Evolutionary conservation across 768 basidiomycete genomes (phyloP).

Genomic region (Leucocoprinus sp.): DNA sequence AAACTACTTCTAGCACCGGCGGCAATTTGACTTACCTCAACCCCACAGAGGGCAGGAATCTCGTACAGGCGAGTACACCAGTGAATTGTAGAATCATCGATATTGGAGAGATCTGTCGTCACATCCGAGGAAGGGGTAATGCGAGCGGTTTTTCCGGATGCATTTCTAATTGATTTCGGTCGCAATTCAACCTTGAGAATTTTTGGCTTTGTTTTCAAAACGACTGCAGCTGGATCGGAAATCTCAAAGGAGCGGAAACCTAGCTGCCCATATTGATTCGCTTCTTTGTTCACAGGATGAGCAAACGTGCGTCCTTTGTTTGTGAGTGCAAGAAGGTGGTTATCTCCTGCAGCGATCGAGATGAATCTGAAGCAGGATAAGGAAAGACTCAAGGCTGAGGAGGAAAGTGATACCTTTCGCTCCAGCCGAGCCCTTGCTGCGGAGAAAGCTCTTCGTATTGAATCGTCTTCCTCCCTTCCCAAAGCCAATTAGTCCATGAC

Average conservation of each 20-base stretch:
- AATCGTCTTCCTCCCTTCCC: constrained; percentile 40
- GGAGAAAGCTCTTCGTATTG: constrained; percentile 60
- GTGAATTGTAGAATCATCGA: constrained; percentile 38
- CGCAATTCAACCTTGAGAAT: constrained; percentile 44
- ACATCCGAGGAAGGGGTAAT: constrained; percentile 19
- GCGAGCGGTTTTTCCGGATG: constrained; percentile 36
- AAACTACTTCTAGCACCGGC: constrained; percentile 71
- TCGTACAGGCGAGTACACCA: constrained; percentile 71
- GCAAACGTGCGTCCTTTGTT: constrained; percentile 71
- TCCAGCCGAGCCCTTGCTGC: constrained; percentile 43
- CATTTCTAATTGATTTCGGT: constrained; percentile 47
- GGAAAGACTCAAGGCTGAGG: neutral
- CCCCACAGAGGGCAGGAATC: constrained; percentile 60
- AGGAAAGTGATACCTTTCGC: constrained; percentile 50
- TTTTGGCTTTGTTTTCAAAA: constrained; percentile 19
- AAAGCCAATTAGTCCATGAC: constrained; percentile 56
- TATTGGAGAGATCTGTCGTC: constrained; percentile 23
- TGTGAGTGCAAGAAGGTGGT: constrained; percentile 67
- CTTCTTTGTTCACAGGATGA: constrained; percentile 64
- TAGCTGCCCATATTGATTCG: constrained; percentile 79
- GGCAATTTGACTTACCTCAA: constrained; percentile 60
- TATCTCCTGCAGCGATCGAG: constrained; percentile 64
- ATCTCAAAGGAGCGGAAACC: constrained; percentile 64
- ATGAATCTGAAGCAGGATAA: constrained; percentile 41
- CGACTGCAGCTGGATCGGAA: constrained; percentile 23